Base-by-base conservation (phyloP, 2,329 filamentous ascomycete species). In the Ascochyta pisi region DNA sequence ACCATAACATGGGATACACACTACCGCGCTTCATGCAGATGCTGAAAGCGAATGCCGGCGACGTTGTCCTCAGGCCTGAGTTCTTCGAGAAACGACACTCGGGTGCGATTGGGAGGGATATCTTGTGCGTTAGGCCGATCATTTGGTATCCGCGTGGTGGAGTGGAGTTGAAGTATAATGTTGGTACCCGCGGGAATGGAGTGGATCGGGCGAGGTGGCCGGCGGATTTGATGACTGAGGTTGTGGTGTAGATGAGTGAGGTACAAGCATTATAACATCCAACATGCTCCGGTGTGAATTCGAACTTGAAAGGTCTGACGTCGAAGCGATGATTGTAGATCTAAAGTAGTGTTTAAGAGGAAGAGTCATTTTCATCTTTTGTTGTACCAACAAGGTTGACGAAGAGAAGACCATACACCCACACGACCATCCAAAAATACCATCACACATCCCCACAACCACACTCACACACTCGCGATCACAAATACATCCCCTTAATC, bases 181-280 rank as follows among this genome's bases (percentile, higher is more conserved):
- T 84, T 16, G 80, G 81, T 2, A 82, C 81, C 3, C 73, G 82
- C 61, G 74, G 74, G 7, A 84, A 84, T 66, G 82, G 82, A 1
- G 70, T 79, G 3, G 82, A 84, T 65, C 58, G 75, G 61, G 67
- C 81, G 4, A 66, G 62, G 35, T 85, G 82, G 81, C 82, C 82
- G 7, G 64, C 75, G 10, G 73, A 82, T 68, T 60, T 81, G 61
- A 73, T 65, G 48, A 71, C 71, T 8, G 76, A 80, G 52, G 54
- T 78, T 31, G 72, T 79, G 9, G 54, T 33, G 19, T 71, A 52
- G 53, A 34, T 40, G 22, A 26, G 19, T 24, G 26, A 31, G 27
- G 12, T 19, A 19, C 19, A 19, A 19, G 2, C 19, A 19, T 19
- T 19, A 2, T 19, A 19, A 19, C 19, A 19, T 19, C 19, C 19